These are phyloP conservation scores for Fusarium transvaalense DNA, from an alignment of 2,329 filamentous ascomycete species.

Conservation along the genomic window DNA sequence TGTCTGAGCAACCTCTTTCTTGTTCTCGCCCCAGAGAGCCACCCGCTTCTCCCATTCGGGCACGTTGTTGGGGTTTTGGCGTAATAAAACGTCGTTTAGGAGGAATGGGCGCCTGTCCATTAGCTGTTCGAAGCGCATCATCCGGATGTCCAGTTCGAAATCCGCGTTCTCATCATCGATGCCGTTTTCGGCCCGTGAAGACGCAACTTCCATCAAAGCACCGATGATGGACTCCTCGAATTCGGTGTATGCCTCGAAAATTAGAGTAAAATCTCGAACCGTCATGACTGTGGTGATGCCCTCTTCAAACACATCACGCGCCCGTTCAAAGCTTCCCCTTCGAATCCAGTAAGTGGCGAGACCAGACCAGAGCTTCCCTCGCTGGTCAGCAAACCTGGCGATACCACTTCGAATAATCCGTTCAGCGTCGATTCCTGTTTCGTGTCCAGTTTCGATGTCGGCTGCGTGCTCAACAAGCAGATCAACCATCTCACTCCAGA, in stretches of 20 bases:
- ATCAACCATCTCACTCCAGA: conserved; percentile 99
- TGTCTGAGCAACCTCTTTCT: conserved; percentile 89
- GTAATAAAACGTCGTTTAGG: conserved; percentile 92
- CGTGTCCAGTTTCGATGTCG: conserved; percentile 83
- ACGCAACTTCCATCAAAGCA: conserved; percentile 89
- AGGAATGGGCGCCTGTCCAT: conserved; percentile 98
- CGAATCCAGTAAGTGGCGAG: conserved; percentile 97
- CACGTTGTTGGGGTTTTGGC: conserved; percentile 97
- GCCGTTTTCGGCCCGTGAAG: conserved; percentile 81
- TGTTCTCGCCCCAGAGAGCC: conserved; percentile 95
- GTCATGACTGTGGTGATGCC: conserved; percentile 99
- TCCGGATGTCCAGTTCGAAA: conserved; percentile 93
- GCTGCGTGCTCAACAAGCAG: conserved; percentile 90
- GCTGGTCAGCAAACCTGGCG: conserved; percentile 88
- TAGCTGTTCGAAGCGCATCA: conserved; percentile 97
- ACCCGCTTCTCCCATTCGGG: conserved; percentile 97
- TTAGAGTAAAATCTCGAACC: conserved; percentile 93
- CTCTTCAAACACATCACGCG: conserved; percentile 94
- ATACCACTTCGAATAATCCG: conserved; percentile 94
- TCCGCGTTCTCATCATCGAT: conserved; percentile 85
- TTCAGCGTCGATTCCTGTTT: conserved; percentile 89
- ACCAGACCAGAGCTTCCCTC: conserved; percentile 94
- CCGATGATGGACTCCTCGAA: conserved; percentile 97
- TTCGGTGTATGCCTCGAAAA: conserved; percentile 96
- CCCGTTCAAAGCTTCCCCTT: conserved; percentile 90